Evolutionary conservation across 1,284 basidiomycete genomes (phyloP), one percentile per base, ranked within the genome.

Genomic region (Ceratobasidium sp.): DNA sequence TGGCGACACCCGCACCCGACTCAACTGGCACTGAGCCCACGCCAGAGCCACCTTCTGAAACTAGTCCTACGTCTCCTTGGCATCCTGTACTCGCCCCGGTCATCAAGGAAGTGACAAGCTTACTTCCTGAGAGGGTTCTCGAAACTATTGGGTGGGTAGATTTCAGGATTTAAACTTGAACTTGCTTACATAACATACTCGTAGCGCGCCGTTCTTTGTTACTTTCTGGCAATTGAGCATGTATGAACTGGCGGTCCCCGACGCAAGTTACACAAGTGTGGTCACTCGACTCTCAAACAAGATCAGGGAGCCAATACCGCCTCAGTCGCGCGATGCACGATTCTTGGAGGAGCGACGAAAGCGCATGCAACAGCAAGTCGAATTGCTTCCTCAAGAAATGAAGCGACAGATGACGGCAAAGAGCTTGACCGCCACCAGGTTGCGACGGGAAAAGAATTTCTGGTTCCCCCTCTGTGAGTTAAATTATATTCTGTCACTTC

Each of bases 161-260:
- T 29, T 19, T 7, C 59, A 33, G 0, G 21, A 36, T 52, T 41
- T 36, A 29, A 29, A 29, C 53, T 25, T 42, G 16, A 23, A 53
- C 33, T 36, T 33, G 58, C 33, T 50, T 23, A 68, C 33, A 19
- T 11, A 36, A 36, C 11, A 66, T 73, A 6, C 69, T 47, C 42
- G 33, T 72, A 95, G 93, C 4, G 87, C 91, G 36, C 89, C 87
- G 1, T 98, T 98, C 79, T 95, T 94, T 74, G 80, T 92, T 47
- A 93, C 93, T 0, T 98, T 97, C 79, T 98, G 95, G 95, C 93
- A 96, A 76, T 77, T 98, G 64, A 90, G 91, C 0, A 89, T 89
- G 27, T 91, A 93, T 73, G 95, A 98, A 77, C 83, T 98, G 49
- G 80, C 85, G 0, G 88, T 90, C 29, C 93, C 90, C 0, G 79